These are phyloP conservation scores for Tetrahymena thermophila DNA, from an alignment of 73 alveolate genomes.

Conservation along the genomic window DNA sequence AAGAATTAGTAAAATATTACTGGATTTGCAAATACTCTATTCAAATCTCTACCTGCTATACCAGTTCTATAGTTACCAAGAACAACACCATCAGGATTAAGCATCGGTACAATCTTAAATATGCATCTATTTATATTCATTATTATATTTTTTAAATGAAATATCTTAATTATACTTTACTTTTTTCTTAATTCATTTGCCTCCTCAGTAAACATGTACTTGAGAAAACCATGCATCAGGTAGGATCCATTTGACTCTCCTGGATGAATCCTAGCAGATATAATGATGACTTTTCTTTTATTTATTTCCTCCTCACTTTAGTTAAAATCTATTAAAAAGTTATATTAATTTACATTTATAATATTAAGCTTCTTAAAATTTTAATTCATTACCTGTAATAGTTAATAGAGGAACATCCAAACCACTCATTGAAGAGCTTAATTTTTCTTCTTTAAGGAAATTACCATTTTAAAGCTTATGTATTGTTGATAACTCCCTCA, in stretches of 20 bases:
- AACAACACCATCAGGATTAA: constrained; percentile 95
- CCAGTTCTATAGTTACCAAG: constrained; percentile 88
- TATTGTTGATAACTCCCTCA: not conserved
- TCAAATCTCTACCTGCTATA: constrained; percentile 85
- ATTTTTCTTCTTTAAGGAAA: not conserved
- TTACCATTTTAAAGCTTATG: not conserved
- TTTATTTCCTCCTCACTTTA: constrained; percentile 28
- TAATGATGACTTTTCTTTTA: constrained; percentile 69
- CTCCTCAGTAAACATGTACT: constrained; percentile 60
- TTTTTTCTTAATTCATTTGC: constrained; percentile 46
- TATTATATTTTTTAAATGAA: constrained; percentile 26
- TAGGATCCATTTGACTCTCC: constrained; percentile 92
- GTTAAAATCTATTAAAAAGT: not conserved
- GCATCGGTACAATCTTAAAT: constrained; percentile 79
- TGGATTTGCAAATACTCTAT: constrained; percentile 66
- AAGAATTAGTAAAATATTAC: not conserved
- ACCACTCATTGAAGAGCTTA: constrained; percentile 8
- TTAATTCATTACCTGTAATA: not conserved
- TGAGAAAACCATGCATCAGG: constrained; percentile 82
- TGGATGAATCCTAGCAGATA: constrained; percentile 92
- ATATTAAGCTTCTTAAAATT: no score
- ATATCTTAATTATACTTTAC: constrained; percentile 66
- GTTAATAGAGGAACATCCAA: constrained; percentile 21
- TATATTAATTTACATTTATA: no score
- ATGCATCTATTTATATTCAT: constrained; percentile 33